Conservation (phyloP, 495 filamentous ascomycete genomes). For the Staphylotrichum longicolle region DNA sequence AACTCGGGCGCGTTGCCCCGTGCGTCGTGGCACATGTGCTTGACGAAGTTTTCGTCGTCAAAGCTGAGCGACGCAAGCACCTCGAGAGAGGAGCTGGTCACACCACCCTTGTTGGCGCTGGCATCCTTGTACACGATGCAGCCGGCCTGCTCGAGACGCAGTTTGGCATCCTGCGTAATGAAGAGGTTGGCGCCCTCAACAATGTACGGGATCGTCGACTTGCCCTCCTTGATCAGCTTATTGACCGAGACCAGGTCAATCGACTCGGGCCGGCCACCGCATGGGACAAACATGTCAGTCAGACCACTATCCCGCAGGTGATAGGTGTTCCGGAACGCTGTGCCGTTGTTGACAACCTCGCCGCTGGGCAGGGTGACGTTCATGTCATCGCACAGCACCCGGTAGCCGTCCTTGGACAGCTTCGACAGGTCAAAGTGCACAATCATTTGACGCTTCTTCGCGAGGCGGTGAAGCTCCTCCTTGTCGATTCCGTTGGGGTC, state of each 20-base stretch:
- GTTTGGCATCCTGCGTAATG: constrained; percentile 97
- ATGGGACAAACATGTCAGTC: constrained; percentile 92
- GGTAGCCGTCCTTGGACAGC: constrained; percentile 83
- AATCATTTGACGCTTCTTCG: constrained; percentile 86
- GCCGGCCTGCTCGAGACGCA: constrained; percentile 89
- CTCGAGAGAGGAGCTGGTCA: constrained; percentile 96
- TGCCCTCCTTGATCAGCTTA: constrained; percentile 82
- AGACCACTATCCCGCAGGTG: constrained; percentile 74
- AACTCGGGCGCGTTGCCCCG: constrained; percentile 81
- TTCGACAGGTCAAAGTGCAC: constrained; percentile 80
- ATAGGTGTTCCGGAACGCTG: constrained; percentile 93
- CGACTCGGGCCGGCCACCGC: constrained; percentile 93
- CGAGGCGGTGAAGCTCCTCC: constrained; percentile 77
- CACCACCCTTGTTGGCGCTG: constrained; percentile 97
- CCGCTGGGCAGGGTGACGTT: constrained; percentile 82
- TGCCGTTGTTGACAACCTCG: constrained; percentile 86
- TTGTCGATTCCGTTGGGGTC: constrained; percentile 87
- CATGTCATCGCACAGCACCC: constrained; percentile 87
- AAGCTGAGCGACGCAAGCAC: constrained; percentile 93
- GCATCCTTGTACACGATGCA: constrained; percentile 96
- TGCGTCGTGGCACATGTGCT: constrained; percentile 86
- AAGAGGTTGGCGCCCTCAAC: constrained; percentile 98
- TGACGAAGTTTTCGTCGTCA: constrained; percentile 79
- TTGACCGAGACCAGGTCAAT: constrained; percentile 85
- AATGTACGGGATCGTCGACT: constrained; percentile 83